phyloP scores from a whole-genome alignment of 1,284 basidiomycete genomes.

The Hemileia vastatrix region DNA sequence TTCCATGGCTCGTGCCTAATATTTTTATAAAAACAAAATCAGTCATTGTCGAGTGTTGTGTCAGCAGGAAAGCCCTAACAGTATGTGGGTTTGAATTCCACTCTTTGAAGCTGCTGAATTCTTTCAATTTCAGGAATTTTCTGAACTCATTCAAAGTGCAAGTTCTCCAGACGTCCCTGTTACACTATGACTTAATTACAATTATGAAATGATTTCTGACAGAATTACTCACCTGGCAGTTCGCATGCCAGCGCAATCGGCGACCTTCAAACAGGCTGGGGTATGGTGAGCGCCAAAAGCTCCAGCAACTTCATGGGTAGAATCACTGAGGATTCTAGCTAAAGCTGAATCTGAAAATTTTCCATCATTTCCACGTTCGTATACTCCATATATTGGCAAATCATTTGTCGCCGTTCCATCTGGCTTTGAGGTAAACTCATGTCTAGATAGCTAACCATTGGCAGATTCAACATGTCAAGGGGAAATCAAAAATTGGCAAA shows the following conservation, averaged over 20 bases:
- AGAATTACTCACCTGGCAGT: too few relatives aligned
- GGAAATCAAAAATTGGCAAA: too few relatives aligned
- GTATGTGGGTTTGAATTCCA: slow-evolving; percentile 17
- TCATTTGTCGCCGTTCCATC: too few relatives aligned
- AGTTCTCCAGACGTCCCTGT: slow-evolving; percentile 20
- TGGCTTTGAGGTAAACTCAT: too few relatives aligned
- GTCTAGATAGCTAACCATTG: too few relatives aligned
- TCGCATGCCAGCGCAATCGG: slow-evolving; percentile 22
- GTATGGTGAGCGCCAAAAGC: slow-evolving; percentile 18
- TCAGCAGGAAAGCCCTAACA: background rate
- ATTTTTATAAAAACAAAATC: too few relatives aligned
- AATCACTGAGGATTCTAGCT: slow-evolving; percentile 12
- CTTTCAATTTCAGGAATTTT: slow-evolving; percentile 15
- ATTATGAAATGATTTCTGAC: too few relatives aligned
- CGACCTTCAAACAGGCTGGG: slow-evolving; percentile 10
- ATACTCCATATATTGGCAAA: too few relatives aligned
- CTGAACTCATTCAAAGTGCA: slow-evolving; percentile 19
- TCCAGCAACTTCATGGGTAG: slow-evolving; percentile 21
- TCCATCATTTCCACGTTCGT: slow-evolving; percentile 14
- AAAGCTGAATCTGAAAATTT: slow-evolving; percentile 17
- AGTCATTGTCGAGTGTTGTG: too few relatives aligned
- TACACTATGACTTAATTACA: too few relatives aligned
- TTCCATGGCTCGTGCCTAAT: too few relatives aligned
- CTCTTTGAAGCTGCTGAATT: slow-evolving; percentile 13
- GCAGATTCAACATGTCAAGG: too few relatives aligned